Evolutionary conservation across 1,284 basidiomycete species (phyloP), one percentile per base, ranked within the genome.

Genomic region (Malassezia arunalokei): DNA sequence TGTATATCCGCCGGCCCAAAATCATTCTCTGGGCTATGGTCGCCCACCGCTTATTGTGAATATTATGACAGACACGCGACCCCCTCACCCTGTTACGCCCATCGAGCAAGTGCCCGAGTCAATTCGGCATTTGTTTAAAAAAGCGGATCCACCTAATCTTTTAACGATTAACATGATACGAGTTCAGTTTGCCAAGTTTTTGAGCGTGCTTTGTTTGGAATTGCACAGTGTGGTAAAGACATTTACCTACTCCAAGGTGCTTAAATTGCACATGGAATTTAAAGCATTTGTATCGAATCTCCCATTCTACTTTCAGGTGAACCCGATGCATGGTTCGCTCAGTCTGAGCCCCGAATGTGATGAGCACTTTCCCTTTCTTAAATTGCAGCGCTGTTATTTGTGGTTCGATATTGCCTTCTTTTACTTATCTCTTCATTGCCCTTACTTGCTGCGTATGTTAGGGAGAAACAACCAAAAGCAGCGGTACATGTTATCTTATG

Each of bases 11-110:
- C 46, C 57, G 6, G 66, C 70, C 28, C 40, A 64, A 32, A 55
- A 51, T 8, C 47, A 65, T 27, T 54, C 58, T 8, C 56, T 68
- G 40, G 65, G 57, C 32, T 59, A 60, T 3, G 65, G 62, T 11
- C 58, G 68, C 14, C 68, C 68, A 0, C 54, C 64, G 11, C 55
- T 60, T 37, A 68, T 71, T 37, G 60, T 62, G 42, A 64, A 68
- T 40, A 53, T 51, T 14, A 49, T 65, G 17, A 64, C 58, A 46
- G 66, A 69, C 40, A 65, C 64, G 0, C 50, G 56, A 40, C 58
- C 57, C 11, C 68, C 68, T 49, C 56, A 37, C 56, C 60, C 30
- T 43, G 49, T 28, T 55, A 63, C 45, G 43, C 56, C 17, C 7
- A 6, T 47, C 7, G 33, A 41, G 6, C 31, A 51, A 14, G 43